Conservation (phyloP, 495 filamentous ascomycete species). For the Penicillium egyptiacum region DNA sequence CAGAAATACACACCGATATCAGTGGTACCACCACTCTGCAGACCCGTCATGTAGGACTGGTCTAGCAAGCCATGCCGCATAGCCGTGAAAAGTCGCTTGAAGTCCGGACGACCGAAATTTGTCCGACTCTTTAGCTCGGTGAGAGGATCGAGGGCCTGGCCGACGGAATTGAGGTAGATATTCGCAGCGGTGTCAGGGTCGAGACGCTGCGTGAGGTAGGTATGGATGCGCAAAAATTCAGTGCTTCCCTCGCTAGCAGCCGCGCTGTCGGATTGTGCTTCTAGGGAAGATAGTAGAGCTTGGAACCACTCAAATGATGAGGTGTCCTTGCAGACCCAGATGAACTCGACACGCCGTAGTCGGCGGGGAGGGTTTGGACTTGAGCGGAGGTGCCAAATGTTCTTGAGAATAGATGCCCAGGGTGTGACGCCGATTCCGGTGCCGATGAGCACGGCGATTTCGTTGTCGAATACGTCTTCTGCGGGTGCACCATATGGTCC, state of each 20-base stretch:
- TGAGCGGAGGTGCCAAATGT: constrained; percentile 94
- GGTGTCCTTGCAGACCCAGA: constrained; percentile 98
- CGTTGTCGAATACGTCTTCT: constrained; percentile 91
- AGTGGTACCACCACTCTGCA: constrained; percentile 68
- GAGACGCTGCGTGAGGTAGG: constrained; percentile 91
- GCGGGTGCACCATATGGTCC: constrained; percentile 96
- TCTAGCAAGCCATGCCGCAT: constrained; percentile 88
- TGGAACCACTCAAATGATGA: constrained; percentile 99
- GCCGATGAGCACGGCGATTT: constrained; percentile 94
- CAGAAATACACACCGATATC: constrained; percentile 99
- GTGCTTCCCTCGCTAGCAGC: constrained; percentile 64
- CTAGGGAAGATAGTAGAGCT: constrained; percentile 85
- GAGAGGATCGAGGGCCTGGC: constrained; percentile 80
- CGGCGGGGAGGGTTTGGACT: constrained; percentile 81
- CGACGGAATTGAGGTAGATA: constrained; percentile 94
- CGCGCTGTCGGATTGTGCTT: constrained; percentile 72
- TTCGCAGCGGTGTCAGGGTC: constrained; percentile 92
- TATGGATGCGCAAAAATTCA: constrained; percentile 97
- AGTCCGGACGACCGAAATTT: constrained; percentile 95
- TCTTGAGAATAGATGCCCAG: constrained; percentile 96
- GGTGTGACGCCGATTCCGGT: constrained; percentile 98
- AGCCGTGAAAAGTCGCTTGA: constrained; percentile 71
- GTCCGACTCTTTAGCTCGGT: constrained; percentile 87
- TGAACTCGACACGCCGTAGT: constrained; percentile 94
- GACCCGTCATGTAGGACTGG: constrained; percentile 77